Percentiles rank a stretch among this genome's conserved stretches.
Evolutionary conservation across 225 moss, liverwort and hornwort genomes (phyloP).

Genomic region (Climacium dendroides): DNA sequence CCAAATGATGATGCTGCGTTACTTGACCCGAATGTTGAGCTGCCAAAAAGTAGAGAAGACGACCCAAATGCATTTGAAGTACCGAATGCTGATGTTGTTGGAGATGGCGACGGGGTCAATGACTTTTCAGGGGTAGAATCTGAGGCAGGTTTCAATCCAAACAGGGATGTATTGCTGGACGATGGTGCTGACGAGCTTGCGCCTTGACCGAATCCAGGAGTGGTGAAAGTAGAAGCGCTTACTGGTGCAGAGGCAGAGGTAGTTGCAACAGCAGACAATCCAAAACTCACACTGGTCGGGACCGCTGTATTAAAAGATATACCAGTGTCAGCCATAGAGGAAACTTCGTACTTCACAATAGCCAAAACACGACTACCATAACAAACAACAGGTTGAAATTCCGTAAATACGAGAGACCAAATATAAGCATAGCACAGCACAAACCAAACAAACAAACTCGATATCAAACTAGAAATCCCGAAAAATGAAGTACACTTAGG

Average conservation of each 20-base stretch:
- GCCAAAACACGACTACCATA: not conserved
- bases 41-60: slow-evolving; percentile 23
- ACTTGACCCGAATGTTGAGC: slow-evolving; percentile 27
- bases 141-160: slow-evolving; percentile 28
- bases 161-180: slow-evolving; percentile 6
- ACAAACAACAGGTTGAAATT: not conserved
- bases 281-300: slow-evolving; percentile 15
- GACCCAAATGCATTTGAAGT: slow-evolving; percentile 26
- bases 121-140: slow-evolving; percentile 13
- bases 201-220: slow-evolving; percentile 24
- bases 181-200: slow-evolving; percentile 4
- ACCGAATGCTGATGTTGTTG: slow-evolving; percentile 13
- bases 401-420: not conserved
- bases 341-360: not conserved
- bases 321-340: not conserved
- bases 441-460: not conserved
- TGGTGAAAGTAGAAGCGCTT: slow-evolving; percentile 4
- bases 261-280: slow-evolving; percentile 24
- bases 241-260: slow-evolving; percentile 1
- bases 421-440: not conserved
- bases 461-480: not conserved
- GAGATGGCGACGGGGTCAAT: not conserved
- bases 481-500: not conserved
- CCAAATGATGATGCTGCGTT: slow-evolving; percentile 10
- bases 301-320: not conserved